These are phyloP conservation scores for Stellera chamaejasme DNA, from an alignment of 345 rosid species.

Conservation along the genomic window DNA sequence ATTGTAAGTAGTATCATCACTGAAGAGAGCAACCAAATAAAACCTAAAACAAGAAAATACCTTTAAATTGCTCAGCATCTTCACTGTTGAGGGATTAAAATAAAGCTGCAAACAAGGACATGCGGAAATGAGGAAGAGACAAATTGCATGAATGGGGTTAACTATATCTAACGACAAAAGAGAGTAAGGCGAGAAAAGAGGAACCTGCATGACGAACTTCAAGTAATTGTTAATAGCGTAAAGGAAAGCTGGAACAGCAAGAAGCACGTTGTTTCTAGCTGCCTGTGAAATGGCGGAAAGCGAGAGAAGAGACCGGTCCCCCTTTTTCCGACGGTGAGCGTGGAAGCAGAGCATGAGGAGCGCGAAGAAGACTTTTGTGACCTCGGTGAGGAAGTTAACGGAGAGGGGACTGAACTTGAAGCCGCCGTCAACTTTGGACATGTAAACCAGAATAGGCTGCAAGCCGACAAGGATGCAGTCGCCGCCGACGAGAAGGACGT, in stretches of 20 bases:
- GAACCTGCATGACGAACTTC: constrained; percentile 75
- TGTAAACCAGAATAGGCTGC: constrained; percentile 96
- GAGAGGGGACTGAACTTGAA: constrained; percentile 86
- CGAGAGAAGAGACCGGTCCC: neutral
- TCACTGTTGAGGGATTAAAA: constrained; percentile 55
- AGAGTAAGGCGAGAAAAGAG: neutral
- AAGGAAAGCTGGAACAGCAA: constrained; percentile 64
- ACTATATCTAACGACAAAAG: neutral
- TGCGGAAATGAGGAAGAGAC: neutral
- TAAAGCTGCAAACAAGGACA: constrained; percentile 31
- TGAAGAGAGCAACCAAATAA: neutral
- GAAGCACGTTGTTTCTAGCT: constrained; percentile 52
- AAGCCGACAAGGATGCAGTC: constrained; percentile 85
- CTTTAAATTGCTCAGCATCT: constrained; percentile 59
- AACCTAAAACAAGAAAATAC: constrained; percentile 13
- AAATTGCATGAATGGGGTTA: neutral
- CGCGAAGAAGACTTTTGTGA: constrained; percentile 71
- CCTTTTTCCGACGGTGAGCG: constrained; percentile 26
- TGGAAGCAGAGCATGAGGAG: constrained; percentile 73
- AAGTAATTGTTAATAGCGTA: constrained; percentile 67
- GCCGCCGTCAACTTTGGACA: constrained; percentile 85
- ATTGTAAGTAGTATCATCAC: neutral
- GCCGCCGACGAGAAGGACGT: constrained; percentile 69
- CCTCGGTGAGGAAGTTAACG: constrained; percentile 89
- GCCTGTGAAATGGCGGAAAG: constrained; percentile 28